Base-by-base conservation (phyloP, 1,284 basidiomycete genomes). In the Ganoderma leucocontextum region DNA sequence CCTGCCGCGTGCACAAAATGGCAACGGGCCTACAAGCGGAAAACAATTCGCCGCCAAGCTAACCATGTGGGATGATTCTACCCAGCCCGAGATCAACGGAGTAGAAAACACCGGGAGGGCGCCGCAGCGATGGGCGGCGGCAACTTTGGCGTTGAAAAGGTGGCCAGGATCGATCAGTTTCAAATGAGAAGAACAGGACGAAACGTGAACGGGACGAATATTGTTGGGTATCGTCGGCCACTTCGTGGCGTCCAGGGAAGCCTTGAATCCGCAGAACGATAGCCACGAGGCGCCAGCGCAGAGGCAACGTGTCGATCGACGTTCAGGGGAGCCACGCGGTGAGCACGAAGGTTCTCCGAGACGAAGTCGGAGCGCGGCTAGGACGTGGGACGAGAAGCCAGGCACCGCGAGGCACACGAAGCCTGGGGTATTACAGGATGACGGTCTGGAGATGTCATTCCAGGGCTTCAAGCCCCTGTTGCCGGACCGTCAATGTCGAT, bases 361-460 rank as follows among this genome's bases (percentile, higher is more conserved):
- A n/a, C 29, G 35, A 19, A 19, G 19, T 35, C 55, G 55, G 55
- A 17, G 35, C 35, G 19, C 35, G 35, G 55, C 35, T 9, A n/a
- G 35, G 35, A 36, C 55, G 55, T 58, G 55, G n/a, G 55, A 58
- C 10, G 35, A 58, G 55, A 58, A 58, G 52, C 55, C 55, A 58
- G 55, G 55, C 55, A 58, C 55, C 15, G 55, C 19, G 19, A 58
- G 55, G 55, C 55, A 58, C 55, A n/a, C 13, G 33, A 36, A 36
- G 19, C 55, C 35, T 33, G 35, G 55, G 55, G 22, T 22, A 49
- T 42, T 17, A 25, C 47, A 19, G n/a, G 13, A 36, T n/a, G 55
- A 58, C 55, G 55, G 19, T 19, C 9, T 58, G 55, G 55, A 58
- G 35, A 57, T 19, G 33, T 29, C 22, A 17, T 29, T 29, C 29